Percentiles rank a stretch among this genome's conserved stretches.
phyloP scores from a whole-genome alignment of 164 flowering plant species.

The Vitis cinerea region DNA sequence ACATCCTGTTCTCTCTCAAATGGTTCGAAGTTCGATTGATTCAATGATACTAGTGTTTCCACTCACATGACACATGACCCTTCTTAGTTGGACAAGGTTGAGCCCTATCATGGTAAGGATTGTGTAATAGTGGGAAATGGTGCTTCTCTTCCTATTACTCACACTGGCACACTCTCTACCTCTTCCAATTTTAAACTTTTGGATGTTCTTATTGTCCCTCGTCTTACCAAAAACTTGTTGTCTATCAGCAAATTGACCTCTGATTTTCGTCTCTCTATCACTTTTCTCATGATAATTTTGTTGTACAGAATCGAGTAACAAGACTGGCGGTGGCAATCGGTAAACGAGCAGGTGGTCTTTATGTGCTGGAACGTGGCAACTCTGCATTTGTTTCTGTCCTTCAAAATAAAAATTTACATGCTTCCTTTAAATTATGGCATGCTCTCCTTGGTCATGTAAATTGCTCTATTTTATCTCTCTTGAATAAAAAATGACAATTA shows the following conservation, averaged over 20 bases:
- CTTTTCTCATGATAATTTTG: not conserved
- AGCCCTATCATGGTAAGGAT: too few species aligned
- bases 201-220: slow-evolving; percentile 5
- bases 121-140: too few species aligned
- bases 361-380: too few species aligned
- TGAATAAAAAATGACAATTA: too few species aligned
- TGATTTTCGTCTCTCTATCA: not conserved
- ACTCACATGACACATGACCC: slow-evolving; percentile 10
- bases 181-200: not conserved
- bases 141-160: too few species aligned
- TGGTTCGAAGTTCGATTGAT: slow-evolving; percentile 5
- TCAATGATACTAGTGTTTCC: not conserved
- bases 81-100: not conserved
- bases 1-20: not conserved
- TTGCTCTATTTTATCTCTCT: too few species aligned
- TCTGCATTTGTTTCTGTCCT: too few species aligned
- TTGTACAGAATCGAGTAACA: slow-evolving; percentile 12
- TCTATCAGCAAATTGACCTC: not conserved
- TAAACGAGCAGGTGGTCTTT: not conserved
- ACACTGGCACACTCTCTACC: too few species aligned
- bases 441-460: too few species aligned
- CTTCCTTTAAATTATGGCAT: too few species aligned
- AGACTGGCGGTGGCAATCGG: not conserved
- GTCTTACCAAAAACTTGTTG: not conserved
- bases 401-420: too few species aligned